phyloP scores from a whole-genome alignment of 1,284 basidiomycete species.

The Mrakiaceae sp. region DNA sequence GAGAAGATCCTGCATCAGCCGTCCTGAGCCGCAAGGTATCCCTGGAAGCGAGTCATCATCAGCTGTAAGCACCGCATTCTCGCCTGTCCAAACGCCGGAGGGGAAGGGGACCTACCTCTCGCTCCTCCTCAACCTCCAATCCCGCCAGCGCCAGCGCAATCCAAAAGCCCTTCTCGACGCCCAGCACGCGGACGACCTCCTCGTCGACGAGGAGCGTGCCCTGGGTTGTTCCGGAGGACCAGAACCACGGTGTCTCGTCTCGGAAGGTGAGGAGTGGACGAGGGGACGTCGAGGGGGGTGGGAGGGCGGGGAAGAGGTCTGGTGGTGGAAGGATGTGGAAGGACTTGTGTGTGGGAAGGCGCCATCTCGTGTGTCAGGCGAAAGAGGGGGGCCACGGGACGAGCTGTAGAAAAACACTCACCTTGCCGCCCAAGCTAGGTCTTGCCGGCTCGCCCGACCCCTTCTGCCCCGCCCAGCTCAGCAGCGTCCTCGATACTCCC shows the following conservation, averaged over 20 bases:
- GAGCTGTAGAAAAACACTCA: not conserved
- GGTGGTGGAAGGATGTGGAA: conserved; percentile 2
- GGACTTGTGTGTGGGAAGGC: not conserved
- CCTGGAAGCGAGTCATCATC: not conserved
- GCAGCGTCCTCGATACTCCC: too few relatives aligned
- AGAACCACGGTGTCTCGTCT: conserved; percentile 1
- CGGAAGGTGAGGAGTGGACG: conserved; percentile 6
- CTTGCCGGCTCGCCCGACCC: too few relatives aligned
- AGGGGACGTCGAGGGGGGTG: not conserved
- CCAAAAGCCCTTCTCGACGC: conserved; percentile 12
- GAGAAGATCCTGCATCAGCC: not conserved
- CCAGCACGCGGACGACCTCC: not conserved
- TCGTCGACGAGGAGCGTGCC: conserved; percentile 7
- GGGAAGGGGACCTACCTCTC: not conserved
- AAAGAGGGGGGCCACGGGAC: not conserved
- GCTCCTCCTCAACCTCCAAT: conserved; percentile 6
- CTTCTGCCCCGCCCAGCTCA: too few relatives aligned
- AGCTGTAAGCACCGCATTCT: not conserved
- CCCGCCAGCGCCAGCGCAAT: conserved; percentile 1
- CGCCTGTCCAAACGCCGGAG: too few relatives aligned
- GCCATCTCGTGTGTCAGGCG: too few relatives aligned
- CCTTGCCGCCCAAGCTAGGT: not conserved
- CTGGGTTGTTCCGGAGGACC: not conserved
- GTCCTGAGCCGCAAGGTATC: conserved; percentile 4
- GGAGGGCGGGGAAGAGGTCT: not conserved